Base-by-base conservation (phyloP, 1,284 basidiomycete species). In the Fomitopsis palustris region DNA sequence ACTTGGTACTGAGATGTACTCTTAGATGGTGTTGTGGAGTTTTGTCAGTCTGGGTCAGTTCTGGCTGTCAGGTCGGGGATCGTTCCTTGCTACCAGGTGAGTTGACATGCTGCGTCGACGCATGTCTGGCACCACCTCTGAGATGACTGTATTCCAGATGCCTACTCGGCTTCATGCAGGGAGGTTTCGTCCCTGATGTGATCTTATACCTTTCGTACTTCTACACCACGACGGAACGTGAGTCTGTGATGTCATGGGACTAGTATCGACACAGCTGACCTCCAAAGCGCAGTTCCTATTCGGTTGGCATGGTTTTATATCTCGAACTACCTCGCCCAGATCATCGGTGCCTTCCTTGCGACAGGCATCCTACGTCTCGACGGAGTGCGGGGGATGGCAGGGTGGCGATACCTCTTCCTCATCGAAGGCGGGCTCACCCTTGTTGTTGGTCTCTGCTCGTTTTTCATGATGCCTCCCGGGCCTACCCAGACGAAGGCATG, bases 201-300 rank as follows among this genome's bases (percentile, higher is more conserved):
- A 81, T 90, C 58, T 72, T 89, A 2, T 90, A 89, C 67, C 71
- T 89, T 19, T 86, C 85, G 1, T 89, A 89, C 68, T 90, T 83
- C 65, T 89, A 89, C 69, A 88, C 83, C 3, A 86, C 84, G 69
- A 79, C 72, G 4, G 86, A 88, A 67, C 76, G 69, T 70, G 42
- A 60, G 69, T 66, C 7, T 5, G 0, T 14, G 10, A 10, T 2
- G 9, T 1, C 25, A 52, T 7, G 23, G 8, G 16, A 14, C 12
- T 14, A 14, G 16, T 37, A 37, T 37, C 8, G 35, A 3, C 5
- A 37, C 12, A 9, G 14, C 25, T 33, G 21, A 38, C 43, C 19
- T 27, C 9, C 9, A 1, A 1, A 12, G 3, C 10, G 14, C 4
- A 71, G 69, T 92, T 3, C 87, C 88, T 0, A 71, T 89, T 42